Evolutionary conservation across 495 filamentous ascomycete genomes (phyloP), one percentile per base, ranked within the genome.

Genomic region (Stereocaulon alpinum): DNA sequence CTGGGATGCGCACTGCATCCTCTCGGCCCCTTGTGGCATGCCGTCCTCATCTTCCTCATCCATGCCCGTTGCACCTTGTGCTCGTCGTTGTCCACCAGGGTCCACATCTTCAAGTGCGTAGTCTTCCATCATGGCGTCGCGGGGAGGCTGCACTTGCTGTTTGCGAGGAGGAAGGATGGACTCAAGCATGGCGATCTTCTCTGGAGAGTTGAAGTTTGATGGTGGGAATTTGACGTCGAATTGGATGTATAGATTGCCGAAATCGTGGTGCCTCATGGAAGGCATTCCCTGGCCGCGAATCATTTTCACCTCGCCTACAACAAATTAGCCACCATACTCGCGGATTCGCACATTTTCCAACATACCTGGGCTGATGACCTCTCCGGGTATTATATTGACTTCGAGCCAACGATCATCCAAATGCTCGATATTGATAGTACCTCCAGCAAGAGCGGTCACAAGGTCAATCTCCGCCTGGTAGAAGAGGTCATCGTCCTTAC

Each of bases 261-360:
- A 85, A 74, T 96, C 88, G 74, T 99, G 94, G 72, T 97, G 94
- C 61, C 94, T 86, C 74, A 82, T 87, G 0, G 94, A 95, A 41
- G 93, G 93, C 93, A 99, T 99, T 75, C 93, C 93, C 73, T 99
- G 94, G 55, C 91, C 91, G 63, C 87, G 87, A 67, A 99, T 88
- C 72, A 95, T 86, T 80, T 96, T 99, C 66, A 97, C 83, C 44
- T 85, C 74, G 66, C 87, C 93, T 97, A 59, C 40, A 55, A 63
- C 60, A 29, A 32, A 61, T 70, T 70, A 73, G 62, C 57, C 32
- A n/a, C 45, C 20, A n/a, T 40, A 14, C 0, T 12, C 49, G 5
- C 15, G 3, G 4, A 10, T 30, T 29, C 12, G 37, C 30, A 34
- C 2, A 29, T 45, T 11, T 27, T 29, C 27, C 12, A 49, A 81